Evolutionary conservation across 2,329 filamentous ascomycete genomes (phyloP), one percentile per base, ranked within the genome.

Genomic region (Microsporum canis): DNA sequence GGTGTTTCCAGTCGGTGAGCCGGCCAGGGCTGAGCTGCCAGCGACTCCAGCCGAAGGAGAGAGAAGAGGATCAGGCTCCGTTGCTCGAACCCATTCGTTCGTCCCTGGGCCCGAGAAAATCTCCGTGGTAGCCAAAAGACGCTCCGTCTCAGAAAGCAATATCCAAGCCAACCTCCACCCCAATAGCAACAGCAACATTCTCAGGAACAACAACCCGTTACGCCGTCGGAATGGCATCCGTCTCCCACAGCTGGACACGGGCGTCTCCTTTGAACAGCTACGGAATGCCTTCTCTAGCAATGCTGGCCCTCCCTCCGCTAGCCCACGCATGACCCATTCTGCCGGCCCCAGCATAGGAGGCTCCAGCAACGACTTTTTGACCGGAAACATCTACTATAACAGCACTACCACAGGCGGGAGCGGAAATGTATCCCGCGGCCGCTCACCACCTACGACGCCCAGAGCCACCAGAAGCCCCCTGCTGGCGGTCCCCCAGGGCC

Each of bases 211-310:
- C 17, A 45, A 58, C 38, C 10, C 12, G 3, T 53, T 64, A n/a
- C 65, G 63, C 31, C 66, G 66, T 7, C 58, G 65, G 47, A 65
- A 66, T 41, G 60, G 66, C 3, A 60, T 66, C 12, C 65, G 66
- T 14, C 61, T 68, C 8, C 64, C 68, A 23, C 63, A 61, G 39
- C 57, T 70, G 3, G 61, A 66, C 36, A 69, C 68, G 14, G 31
- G 33, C 17, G 14, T 4, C 3, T 27, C 23, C 12, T 34, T 36
- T 23, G 51, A 23, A 14, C 14, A 36, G 27, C 38, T 10, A 38
- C n/a, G 33, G n/a, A 36, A 17, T 14, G 33, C 29, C 5, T 5
- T 31, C 8, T 14, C 38, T 39, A 17, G n/a, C 53, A 45, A 33
- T 10, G 31, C 27, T 8, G 3, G 8, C n/a, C 14, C 27, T 39